Percentiles rank a stretch among this genome's conserved stretches.
Evolutionary conservation across 345 rosid genomes (phyloP).

Genomic region (Dimocarpus longan): DNA sequence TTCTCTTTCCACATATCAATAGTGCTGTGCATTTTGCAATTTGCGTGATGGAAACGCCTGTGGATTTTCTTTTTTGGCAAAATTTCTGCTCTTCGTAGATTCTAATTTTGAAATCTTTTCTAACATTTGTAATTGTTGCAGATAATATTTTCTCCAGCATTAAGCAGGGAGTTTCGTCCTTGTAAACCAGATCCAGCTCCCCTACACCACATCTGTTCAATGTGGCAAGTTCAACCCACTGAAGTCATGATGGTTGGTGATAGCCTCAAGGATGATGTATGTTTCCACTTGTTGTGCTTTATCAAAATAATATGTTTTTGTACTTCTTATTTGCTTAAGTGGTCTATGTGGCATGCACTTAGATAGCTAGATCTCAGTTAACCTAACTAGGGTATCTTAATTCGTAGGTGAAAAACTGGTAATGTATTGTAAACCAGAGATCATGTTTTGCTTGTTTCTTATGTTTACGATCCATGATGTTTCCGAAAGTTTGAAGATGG

Average conservation of each 20-base stretch:
- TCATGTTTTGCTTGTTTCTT: not conserved
- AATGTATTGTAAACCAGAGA: not conserved
- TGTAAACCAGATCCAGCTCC: slow-evolving; percentile 95
- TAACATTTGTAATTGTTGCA: slow-evolving; percentile 30
- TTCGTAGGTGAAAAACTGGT: not conserved
- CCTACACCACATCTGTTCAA: slow-evolving; percentile 78
- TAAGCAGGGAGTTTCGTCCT: slow-evolving; percentile 96
- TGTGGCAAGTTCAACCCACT: slow-evolving; percentile 74
- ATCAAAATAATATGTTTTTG: not conserved
- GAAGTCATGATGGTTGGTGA: slow-evolving; percentile 98
- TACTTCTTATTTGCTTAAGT: not conserved
- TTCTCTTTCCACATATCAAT: not conserved
- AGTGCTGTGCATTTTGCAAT: not conserved
- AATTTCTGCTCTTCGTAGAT: not conserved
- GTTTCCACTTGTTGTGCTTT: slow-evolving; percentile 21
- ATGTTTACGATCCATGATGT: not conserved
- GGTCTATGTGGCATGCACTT: not conserved
- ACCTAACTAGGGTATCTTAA: not conserved
- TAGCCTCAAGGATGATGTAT: slow-evolving; percentile 95
- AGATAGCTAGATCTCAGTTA: not conserved
- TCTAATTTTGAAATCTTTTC: not conserved
- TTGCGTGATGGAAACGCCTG: not conserved
- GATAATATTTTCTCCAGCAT: slow-evolving; percentile 80
- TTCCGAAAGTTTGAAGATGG: slow-evolving; percentile 2
- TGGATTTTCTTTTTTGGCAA: not conserved